These are phyloP conservation scores for Desmodesmus armatus DNA, from an alignment of 139 green algal species.

Conservation along the genomic window DNA sequence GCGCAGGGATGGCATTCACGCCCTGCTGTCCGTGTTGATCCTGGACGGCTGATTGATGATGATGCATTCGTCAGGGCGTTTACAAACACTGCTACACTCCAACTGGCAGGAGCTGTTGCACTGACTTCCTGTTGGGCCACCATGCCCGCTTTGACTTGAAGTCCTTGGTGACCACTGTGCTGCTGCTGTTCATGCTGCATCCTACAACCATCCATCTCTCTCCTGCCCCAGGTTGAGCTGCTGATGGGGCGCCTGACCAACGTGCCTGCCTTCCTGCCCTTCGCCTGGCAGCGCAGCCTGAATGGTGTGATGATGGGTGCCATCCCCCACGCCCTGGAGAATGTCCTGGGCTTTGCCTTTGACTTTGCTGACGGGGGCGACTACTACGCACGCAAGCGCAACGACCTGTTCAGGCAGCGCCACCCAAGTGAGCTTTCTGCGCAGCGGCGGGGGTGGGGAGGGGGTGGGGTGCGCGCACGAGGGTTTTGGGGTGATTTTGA, in stretches of 20 bases:
- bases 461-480: too few species aligned
- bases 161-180: neutral
- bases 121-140: too few species aligned
- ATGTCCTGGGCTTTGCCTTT: constrained; percentile 34
- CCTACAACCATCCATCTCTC: too few species aligned
- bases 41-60: neutral
- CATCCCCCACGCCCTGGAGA: constrained; percentile 35
- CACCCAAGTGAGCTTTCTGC: constrained; percentile 28
- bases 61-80: too few species aligned
- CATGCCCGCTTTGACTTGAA: neutral
- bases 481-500: too few species aligned
- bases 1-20: too few species aligned
- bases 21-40: neutral
- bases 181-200: neutral
- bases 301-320: constrained; percentile 41
- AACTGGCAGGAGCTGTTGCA: too few species aligned
- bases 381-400: constrained; percentile 37
- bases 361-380: constrained; percentile 39
- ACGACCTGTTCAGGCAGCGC: constrained; percentile 15
- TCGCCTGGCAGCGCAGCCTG: neutral
- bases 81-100: too few species aligned
- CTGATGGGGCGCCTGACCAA: constrained; percentile 41
- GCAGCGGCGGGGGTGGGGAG: too few species aligned
- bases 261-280: constrained; percentile 24
- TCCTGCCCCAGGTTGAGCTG: constrained; percentile 31